Conservation (phyloP, 2,329 filamentous ascomycete species). For the Aspergillus nomiae region DNA sequence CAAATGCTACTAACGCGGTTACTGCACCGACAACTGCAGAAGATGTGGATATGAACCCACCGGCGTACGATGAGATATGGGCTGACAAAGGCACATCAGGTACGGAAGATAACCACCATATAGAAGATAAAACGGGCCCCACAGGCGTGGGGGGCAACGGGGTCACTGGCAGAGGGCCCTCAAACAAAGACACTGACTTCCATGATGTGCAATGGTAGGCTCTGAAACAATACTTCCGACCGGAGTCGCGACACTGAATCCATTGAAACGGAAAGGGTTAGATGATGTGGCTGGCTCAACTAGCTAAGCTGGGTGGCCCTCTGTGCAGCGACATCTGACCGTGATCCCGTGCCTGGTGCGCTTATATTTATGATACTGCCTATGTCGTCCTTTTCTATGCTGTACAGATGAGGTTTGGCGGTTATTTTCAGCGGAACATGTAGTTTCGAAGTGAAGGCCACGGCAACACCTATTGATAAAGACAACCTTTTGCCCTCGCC, state of each 20-base stretch:
- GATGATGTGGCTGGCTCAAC: constrained; percentile 16
- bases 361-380: background rate
- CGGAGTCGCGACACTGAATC: constrained; percentile 26
- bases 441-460: background rate
- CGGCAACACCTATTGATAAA: background rate
- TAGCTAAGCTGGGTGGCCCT: background rate
- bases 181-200: constrained; percentile 27
- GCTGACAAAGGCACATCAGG: constrained; percentile 26
- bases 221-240: constrained; percentile 15
- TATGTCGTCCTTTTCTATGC: background rate
- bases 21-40: constrained; percentile 14
- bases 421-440: background rate
- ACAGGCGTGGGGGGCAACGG: constrained; percentile 10
- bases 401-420: background rate
- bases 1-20: constrained; percentile 17
- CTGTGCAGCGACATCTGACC: background rate
- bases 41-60: constrained; percentile 33
- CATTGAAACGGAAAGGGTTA: constrained; percentile 37
- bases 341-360: background rate
- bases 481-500: background rate
- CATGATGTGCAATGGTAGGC: constrained; percentile 32
- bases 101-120: constrained; percentile 26
- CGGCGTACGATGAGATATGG: constrained; percentile 31
- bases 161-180: constrained; percentile 14
- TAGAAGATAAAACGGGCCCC: constrained; percentile 3